Evolutionary conservation across 139 green algal genomes (phyloP).

Genomic region (Chlamydomonas sp.): DNA sequence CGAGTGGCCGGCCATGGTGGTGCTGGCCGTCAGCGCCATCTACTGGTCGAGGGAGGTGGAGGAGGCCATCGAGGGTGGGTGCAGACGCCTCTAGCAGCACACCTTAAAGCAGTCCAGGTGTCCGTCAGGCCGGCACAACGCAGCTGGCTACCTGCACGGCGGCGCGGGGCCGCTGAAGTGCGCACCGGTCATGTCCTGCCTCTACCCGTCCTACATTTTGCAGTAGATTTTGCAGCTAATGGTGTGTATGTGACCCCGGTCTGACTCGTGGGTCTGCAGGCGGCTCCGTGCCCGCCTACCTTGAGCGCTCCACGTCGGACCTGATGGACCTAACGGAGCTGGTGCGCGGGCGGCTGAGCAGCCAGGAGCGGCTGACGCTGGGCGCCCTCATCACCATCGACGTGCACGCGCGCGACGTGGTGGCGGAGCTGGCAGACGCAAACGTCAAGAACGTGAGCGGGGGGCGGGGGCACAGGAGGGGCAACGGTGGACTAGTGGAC

Average conservation of each 20-base stretch:
- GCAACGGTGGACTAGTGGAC: no score
- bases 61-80: conserved; percentile 62
- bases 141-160: no score
- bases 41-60: conserved; percentile 77
- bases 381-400: conserved; percentile 87
- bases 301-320: conserved; percentile 68
- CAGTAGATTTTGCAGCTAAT: no score
- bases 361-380: conserved; percentile 73
- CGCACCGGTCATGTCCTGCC: not conserved
- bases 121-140: no score
- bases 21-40: conserved; percentile 73
- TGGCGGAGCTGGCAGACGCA: conserved; percentile 63
- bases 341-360: conserved; percentile 66
- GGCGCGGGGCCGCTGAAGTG: no score
- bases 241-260: no score
- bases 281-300: conserved; percentile 47
- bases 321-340: conserved; percentile 84
- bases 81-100: not conserved
- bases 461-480: not conserved
- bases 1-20: conserved; percentile 85
- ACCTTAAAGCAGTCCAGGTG: not conserved
- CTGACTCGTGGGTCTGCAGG: not conserved
- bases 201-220: not conserved
- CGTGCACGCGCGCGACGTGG: conserved; percentile 81
- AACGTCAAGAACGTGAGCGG: conserved; percentile 19